phyloP scores from a whole-genome alignment of 2,329 filamentous ascomycete species.

The Colletotrichum gloeosporioides region DNA sequence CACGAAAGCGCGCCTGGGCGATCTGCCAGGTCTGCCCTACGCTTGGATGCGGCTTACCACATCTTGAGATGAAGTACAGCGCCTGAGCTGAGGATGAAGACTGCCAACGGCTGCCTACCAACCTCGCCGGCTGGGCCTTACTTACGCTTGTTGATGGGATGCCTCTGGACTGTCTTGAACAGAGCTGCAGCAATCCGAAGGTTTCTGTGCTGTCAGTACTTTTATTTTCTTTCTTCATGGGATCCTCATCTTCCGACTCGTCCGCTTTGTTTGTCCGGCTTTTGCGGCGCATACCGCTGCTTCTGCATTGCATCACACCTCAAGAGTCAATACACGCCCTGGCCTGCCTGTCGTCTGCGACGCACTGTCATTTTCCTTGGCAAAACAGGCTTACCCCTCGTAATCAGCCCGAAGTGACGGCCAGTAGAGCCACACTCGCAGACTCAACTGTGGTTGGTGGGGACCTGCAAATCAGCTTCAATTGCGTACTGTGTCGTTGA shows the following conservation, averaged over 20 bases:
- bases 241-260: conserved; percentile 1
- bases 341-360: background rate
- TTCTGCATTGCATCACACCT: conserved; percentile 13
- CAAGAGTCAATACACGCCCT: background rate
- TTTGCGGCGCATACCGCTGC: conserved; percentile 3
- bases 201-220: background rate
- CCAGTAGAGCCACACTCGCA: background rate
- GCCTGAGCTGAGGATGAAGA: background rate
- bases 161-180: background rate
- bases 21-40: conserved; percentile 1
- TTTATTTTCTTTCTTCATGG: conserved; percentile 5
- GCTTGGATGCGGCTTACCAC: background rate
- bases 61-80: background rate
- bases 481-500: background rate
- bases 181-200: background rate
- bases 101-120: background rate
- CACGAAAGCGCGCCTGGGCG: background rate
- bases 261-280: conserved; percentile 12
- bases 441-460: background rate
- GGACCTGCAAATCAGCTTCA: background rate
- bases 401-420: background rate
- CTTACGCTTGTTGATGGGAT: background rate
- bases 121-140: background rate
- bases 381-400: background rate
- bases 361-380: background rate